Base-by-base conservation (phyloP, 805 yeast species). In the Lipomyces japonicus region DNA sequence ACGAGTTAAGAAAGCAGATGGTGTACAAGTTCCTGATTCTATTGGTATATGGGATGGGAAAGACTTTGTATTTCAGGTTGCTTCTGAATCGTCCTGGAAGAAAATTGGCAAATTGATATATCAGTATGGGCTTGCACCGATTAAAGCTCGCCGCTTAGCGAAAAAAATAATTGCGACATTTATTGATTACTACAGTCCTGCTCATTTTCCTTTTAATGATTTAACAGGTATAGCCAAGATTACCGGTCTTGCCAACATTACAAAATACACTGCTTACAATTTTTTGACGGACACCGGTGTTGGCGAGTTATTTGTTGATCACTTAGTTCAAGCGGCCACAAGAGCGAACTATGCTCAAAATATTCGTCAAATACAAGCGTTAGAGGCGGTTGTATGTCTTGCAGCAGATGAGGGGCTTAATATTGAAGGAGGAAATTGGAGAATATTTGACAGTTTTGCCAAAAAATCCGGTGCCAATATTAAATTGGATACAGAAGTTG, bases 371-470 rank as follows among this genome's bases (percentile, higher is more conserved):
- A 67, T 75, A n/a, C 77, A 75, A 47, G 72, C 70, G 0, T 51
- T 75, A 18, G 79, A 72, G 0, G 64, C 73, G 1, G 42, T 69
- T 24, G 75, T 75, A 14, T 63, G 72, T 10, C 28, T 73, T 23
- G 68, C 75, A 2, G 72, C 77, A 0, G 63, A 63, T 1, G 68
- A 65, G 10, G 70, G 71, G 1, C 47, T 55, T 9, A 55, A 63
- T 3, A 68, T 76, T 2, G 57, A 61, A 2, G 79, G 79, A 4
- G 80, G 80, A 4, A 76, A 75, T 53, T 71, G 65, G 59, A 63
- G 62, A 46, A 69, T 76, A 16, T 76, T 76, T 57, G 70, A 71
- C 24, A 59, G 58, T 3, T 71, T 75, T 65, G 54, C 73, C n/a
- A 53, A 66, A 1, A 37, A 38, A 2, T 69, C 78, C 0, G 55